These are phyloP conservation scores for Gentiana dahurica DNA, from an alignment of 257 asterid species.

Conservation along the genomic window DNA sequence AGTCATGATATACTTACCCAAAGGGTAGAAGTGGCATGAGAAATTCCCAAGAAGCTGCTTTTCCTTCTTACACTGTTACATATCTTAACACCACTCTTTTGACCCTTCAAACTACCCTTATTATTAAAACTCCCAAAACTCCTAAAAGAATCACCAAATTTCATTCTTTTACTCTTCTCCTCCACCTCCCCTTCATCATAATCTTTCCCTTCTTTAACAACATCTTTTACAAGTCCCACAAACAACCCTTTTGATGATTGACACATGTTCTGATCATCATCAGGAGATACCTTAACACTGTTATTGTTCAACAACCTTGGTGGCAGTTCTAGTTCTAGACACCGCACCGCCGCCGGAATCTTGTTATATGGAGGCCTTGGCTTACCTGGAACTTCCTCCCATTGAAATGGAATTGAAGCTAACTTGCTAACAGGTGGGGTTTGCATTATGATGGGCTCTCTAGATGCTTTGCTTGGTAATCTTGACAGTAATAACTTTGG, in stretches of 20 bases:
- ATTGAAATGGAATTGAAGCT: conserved; percentile 57
- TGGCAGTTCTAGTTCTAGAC: conserved; percentile 54
- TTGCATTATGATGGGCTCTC: conserved; percentile 4
- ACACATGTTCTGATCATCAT: conserved; percentile 12
- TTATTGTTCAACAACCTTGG: conserved; percentile 38
- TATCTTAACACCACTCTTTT: conserved; percentile 18
- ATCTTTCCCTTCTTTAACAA: conserved; percentile 1
- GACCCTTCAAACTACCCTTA: conserved; percentile 14
- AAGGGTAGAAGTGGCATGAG: conserved; percentile 32
- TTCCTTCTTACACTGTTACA: conserved; percentile 26
- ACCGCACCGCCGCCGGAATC: conserved; percentile 24
- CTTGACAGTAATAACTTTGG: conserved; percentile 50
- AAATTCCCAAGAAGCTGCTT: conserved; percentile 40
- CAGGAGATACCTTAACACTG: conserved; percentile 46
- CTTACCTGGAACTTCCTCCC: conserved; percentile 91
- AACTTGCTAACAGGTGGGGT: conserved; percentile 58
- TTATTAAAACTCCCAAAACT: conserved; percentile 46
- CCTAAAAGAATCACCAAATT: conserved; percentile 16
- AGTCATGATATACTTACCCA: conserved; percentile 24
- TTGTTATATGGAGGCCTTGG: conserved; percentile 24
- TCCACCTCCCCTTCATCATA: neutral
- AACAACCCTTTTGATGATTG: conserved; percentile 17
- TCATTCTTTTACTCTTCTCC: conserved; percentile 9
- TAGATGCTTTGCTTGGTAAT: conserved; percentile 39
- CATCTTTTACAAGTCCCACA: conserved; percentile 12